Evolutionary conservation across 2,329 filamentous ascomycete genomes (phyloP).

Genomic region (Exserohilum turcica): DNA sequence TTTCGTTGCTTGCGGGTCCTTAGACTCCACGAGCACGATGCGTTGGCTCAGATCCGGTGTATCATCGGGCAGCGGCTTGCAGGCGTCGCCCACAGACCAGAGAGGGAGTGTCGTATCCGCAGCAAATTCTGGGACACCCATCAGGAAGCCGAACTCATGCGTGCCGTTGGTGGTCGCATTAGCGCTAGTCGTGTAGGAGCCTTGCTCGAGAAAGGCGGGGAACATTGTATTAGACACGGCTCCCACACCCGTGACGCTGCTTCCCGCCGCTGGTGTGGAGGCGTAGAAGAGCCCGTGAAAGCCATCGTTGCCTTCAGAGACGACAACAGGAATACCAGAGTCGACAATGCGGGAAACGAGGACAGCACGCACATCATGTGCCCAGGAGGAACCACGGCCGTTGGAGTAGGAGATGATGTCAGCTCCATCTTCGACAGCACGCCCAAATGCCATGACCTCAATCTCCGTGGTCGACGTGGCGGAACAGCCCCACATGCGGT

Average conservation of each 20-base stretch:
- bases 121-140: slow-evolving; percentile 38
- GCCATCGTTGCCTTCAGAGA: slow-evolving; percentile 60
- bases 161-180: slow-evolving; percentile 35
- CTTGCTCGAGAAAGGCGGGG: slow-evolving; percentile 5
- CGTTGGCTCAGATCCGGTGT: slow-evolving; percentile 63
- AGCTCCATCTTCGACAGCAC: slow-evolving; percentile 60
- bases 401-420: slow-evolving; percentile 43
- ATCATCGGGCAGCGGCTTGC: slow-evolving; percentile 57
- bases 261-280: slow-evolving; percentile 50
- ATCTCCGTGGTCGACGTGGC: slow-evolving; percentile 16
- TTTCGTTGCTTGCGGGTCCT: slow-evolving; percentile 15
- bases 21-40: slow-evolving; percentile 52
- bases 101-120: slow-evolving; percentile 21
- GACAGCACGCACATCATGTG: slow-evolving; percentile 48
- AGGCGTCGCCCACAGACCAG: slow-evolving; percentile 57
- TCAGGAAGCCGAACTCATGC: slow-evolving; percentile 38
- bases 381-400: slow-evolving; percentile 34
- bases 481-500: slow-evolving; percentile 20
- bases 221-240: slow-evolving; percentile 51
- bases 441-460: slow-evolving; percentile 28
- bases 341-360: slow-evolving; percentile 52
- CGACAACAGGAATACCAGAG: slow-evolving; percentile 56
- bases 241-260: slow-evolving; percentile 53
- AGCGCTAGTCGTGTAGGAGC: slow-evolving; percentile 37
- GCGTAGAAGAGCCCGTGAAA: slow-evolving; percentile 56